phyloP scores from a whole-genome alignment of 305 asterid genomes.

The Fraxinus baroniana region DNA sequence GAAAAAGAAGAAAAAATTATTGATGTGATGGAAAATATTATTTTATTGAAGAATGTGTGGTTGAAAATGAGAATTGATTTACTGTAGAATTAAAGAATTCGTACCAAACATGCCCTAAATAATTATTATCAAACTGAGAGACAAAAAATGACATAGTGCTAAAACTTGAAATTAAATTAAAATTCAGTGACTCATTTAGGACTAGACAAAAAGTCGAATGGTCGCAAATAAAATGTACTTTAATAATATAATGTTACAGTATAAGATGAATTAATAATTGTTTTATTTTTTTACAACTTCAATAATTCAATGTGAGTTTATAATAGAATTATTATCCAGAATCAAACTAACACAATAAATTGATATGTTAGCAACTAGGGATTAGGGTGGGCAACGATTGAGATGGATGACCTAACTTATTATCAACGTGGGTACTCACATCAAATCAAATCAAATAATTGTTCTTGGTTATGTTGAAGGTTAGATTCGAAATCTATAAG shows the following conservation, averaged over 20 bases:
- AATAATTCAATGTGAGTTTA: neutral
- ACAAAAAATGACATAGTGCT: too few species aligned
- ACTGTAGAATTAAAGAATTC: too few species aligned
- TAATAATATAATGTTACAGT: neutral
- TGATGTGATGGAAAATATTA: too few species aligned
- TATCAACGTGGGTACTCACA: neutral
- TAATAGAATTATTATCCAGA: neutral
- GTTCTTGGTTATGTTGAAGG: neutral
- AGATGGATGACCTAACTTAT: neutral
- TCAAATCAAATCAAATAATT: neutral
- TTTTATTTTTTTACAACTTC: neutral
- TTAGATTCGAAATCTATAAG: neutral
- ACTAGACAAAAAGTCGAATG: neutral
- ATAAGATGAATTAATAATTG: neutral
- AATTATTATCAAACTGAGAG: neutral
- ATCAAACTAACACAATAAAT: neutral
- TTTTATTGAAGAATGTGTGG: too few species aligned
- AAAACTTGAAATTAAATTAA: neutral
- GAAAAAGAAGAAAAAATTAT: too few species aligned
- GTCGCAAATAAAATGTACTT: neutral
- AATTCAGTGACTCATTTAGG: neutral
- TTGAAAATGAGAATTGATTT: too few species aligned
- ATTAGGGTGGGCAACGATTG: neutral
- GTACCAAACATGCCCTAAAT: too few species aligned
- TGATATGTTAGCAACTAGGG: neutral